A percentile compares a stretch with the other conserved stretches of the same genome.
These are phyloP conservation scores for Astrocystis sublimbata DNA, from an alignment of 495 filamentous ascomycete genomes.

Conservation along the genomic window DNA sequence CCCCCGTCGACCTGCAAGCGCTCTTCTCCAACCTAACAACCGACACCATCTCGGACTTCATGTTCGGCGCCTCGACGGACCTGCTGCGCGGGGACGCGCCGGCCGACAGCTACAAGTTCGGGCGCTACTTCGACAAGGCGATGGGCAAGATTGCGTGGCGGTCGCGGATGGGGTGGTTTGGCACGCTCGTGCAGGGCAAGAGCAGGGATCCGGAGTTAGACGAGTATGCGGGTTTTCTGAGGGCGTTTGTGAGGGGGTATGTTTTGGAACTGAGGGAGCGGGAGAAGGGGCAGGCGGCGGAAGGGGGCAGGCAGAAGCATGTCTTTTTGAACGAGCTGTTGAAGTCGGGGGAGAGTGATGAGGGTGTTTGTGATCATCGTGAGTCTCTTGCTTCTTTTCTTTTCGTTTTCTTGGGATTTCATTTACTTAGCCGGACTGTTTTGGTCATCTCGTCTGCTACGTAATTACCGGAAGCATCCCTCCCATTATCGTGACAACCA, in stretches of 20 bases:
- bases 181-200: too few species aligned
- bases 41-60: constrained; percentile 68
- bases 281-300: constrained; percentile 16
- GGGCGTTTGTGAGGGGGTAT: constrained; percentile 43
- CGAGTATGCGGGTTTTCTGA: constrained; percentile 42
- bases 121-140: constrained; percentile 42
- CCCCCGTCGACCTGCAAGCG: constrained; percentile 61
- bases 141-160: constrained; percentile 42
- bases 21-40: constrained; percentile 64
- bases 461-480: neutral
- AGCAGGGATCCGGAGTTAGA: constrained; percentile 52
- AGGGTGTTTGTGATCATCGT: constrained; percentile 42
- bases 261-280: constrained; percentile 37
- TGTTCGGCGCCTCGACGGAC: constrained; percentile 51
- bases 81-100: constrained; percentile 30
- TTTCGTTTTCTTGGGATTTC: neutral
- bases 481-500: too few species aligned
- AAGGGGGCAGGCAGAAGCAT: constrained; percentile 42
- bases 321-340: constrained; percentile 55
- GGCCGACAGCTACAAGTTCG: constrained; percentile 37
- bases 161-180: constrained; percentile 55
- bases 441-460: neutral
- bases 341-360: constrained; percentile 36
- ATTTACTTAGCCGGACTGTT: neutral
- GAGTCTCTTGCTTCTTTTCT: neutral